phyloP scores from a whole-genome alignment of 352 stramenopile species.

The Pythium phragmiticola region DNA sequence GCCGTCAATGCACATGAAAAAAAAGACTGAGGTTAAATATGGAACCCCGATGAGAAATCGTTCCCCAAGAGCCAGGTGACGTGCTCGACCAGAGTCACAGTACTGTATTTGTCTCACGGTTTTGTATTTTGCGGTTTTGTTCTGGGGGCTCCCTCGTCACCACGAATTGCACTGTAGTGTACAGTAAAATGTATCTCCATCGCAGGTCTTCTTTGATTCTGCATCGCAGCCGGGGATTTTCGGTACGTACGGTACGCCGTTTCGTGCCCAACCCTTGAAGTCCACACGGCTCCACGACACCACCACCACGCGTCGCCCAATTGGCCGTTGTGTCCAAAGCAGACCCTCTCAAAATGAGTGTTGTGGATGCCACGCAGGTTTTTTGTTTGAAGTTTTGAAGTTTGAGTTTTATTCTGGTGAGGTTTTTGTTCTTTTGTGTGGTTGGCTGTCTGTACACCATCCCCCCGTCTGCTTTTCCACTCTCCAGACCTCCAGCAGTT shows the following conservation, averaged over 20 bases:
- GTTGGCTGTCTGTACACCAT: slow-evolving; percentile 9
- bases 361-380: slow-evolving; percentile 1
- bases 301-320: slow-evolving; percentile 13
- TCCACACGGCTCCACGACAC: not conserved
- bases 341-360: slow-evolving; percentile 5
- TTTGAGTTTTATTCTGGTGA: not conserved
- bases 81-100: too few relatives aligned
- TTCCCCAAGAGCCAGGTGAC: too few relatives aligned
- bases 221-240: not conserved
- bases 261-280: not conserved
- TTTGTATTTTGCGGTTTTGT: too few relatives aligned
- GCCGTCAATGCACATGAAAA: too few relatives aligned
- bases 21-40: too few relatives aligned
- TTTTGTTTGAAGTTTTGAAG: slow-evolving; percentile 8
- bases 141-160: too few relatives aligned
- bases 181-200: too few relatives aligned
- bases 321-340: slow-evolving; percentile 1
- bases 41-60: too few relatives aligned
- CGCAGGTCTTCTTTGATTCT: too few relatives aligned
- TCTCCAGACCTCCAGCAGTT: not conserved
- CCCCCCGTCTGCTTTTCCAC: slow-evolving; percentile 12
- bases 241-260: not conserved
- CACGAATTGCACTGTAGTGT: too few relatives aligned
- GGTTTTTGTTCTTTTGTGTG: slow-evolving; percentile 1
- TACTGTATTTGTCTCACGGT: too few relatives aligned